Percentiles rank a stretch among this genome's conserved stretches.
phyloP scores from a whole-genome alignment of 441 rosid genomes.

The Geranium incanum region DNA sequence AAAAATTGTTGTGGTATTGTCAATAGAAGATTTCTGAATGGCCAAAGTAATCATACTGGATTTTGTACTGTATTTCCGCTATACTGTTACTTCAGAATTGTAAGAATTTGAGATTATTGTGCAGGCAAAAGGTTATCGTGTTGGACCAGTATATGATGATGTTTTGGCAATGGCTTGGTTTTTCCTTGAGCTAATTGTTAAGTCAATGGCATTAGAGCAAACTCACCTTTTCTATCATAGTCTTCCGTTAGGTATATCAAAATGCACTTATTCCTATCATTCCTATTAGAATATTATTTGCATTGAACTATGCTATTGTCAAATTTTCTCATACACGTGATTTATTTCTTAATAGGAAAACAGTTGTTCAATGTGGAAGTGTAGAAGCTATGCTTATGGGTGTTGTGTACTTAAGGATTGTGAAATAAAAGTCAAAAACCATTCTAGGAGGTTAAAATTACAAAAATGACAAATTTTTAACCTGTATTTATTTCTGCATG shows the following conservation, averaged over 20 bases:
- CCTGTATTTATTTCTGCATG: not conserved
- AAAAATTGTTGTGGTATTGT: not conserved
- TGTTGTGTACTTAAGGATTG: not conserved
- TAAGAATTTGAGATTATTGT: conserved; percentile 18
- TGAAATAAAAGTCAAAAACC: not conserved
- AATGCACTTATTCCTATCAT: not conserved
- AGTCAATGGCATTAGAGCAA: conserved; percentile 99
- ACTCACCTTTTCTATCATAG: conserved; percentile 76
- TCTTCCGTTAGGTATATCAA: conserved; percentile 72
- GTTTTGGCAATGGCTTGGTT: conserved; percentile 99
- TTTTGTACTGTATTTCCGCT: not conserved
- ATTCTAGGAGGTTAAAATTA: not conserved
- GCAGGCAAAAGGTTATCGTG: conserved; percentile 99
- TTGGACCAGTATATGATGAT: conserved; percentile 99
- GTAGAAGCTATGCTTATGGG: not conserved
- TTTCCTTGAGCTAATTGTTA: conserved; percentile 95
- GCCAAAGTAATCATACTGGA: not conserved
- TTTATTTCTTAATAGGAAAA: not conserved
- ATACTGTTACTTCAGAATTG: conserved; percentile 8
- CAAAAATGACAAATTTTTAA: not conserved
- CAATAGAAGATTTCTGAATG: conserved; percentile 2
- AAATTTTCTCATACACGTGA: not conserved
- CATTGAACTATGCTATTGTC: conserved; percentile 3
- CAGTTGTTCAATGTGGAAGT: not conserved
- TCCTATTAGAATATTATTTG: not conserved